Evolutionary conservation across 2,329 filamentous ascomycete genomes (phyloP).

Genomic region (Aciculosporium take): DNA sequence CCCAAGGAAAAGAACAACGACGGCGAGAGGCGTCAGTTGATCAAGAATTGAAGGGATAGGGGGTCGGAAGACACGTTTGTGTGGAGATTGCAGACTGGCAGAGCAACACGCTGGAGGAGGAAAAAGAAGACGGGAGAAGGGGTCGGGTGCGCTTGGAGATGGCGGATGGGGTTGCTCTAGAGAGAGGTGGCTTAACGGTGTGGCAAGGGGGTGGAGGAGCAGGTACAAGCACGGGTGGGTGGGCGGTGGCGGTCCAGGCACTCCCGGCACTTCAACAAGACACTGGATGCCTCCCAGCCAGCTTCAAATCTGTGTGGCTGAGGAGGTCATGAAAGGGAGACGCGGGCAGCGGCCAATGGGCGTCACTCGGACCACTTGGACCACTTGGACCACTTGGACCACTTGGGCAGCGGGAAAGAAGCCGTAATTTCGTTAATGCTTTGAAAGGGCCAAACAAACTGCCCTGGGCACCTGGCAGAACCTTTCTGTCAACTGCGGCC

Average conservation of each 20-base stretch:
- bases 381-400: background rate
- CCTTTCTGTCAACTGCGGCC: background rate
- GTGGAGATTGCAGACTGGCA: constrained; percentile 3
- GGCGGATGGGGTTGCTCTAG: constrained; percentile 5
- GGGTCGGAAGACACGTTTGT: constrained; percentile 5
- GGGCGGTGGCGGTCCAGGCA: too few species aligned
- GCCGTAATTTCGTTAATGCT: constrained; percentile 12
- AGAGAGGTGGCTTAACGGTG: constrained; percentile 2
- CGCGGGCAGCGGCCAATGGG: background rate
- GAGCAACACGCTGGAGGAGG: constrained; percentile 7
- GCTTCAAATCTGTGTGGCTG: too few species aligned
- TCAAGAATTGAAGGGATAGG: constrained; percentile 3
- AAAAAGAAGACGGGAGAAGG: constrained; percentile 6
- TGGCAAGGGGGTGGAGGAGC: constrained; percentile 5
- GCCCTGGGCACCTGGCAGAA: background rate
- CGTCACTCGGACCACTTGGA: too few species aligned
- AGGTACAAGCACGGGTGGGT: constrained; percentile 5
- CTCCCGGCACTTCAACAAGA: too few species aligned
- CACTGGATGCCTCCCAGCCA: too few species aligned
- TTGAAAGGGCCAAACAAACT: constrained; percentile 5
- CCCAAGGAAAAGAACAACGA: constrained; percentile 7
- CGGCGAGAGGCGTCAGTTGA: constrained; percentile 8
- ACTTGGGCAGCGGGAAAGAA: background rate
- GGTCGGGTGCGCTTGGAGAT: constrained; percentile 6
- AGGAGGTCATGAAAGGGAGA: background rate